Evolutionary conservation across 352 stramenopile species (phyloP), one percentile per base, ranked within the genome.

Genomic region (Phytophthora citricola): DNA sequence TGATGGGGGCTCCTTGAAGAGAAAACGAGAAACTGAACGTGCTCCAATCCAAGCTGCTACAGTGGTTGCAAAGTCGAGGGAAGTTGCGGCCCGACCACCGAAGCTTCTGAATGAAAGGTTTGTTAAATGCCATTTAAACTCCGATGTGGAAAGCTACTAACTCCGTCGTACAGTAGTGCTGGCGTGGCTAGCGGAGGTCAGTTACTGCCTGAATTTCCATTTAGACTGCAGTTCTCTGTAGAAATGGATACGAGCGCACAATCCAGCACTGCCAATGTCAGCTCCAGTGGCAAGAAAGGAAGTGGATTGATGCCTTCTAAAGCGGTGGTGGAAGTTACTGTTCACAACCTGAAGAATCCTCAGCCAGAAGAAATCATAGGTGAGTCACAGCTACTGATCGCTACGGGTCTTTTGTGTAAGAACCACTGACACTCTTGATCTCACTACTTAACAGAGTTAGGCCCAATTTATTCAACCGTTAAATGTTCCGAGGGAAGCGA

Each of bases 391-490:
- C n/a, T 51, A 15, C 24, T 45, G 20, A 11, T 51, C 50, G 27
- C 34, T 44, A n/a, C 10, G 22, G 14, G 12, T n/a, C 8, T 24
- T 1, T 11, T 31, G 45, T 27, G 29, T 14, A 14, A 15, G 24
- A 44, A 24, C 55, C 22, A 4, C 22, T 66, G 20, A 66, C 24
- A 4, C 22, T 51, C 26, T 43, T 50, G 9, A 34, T 41, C n/a
- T 31, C 34, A n/a, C 32, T 63, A 15, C 46, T 14, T 22, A 17
- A 38, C 51, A 91, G 86, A 92, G 27, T 49, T 76, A 56, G 82
- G 82, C 2, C 80, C 81, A 12, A 75, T 92, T 36, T 93, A 83
- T 63, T 91, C 88, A 14, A 92, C 78, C 11, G 68, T 95, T 43
- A 78, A 86, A 66, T 95, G 85, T 64, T 80, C 70, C 1, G 70